phyloP scores from a whole-genome alignment of 768 basidiomycete species.

The Mycena venus region DNA sequence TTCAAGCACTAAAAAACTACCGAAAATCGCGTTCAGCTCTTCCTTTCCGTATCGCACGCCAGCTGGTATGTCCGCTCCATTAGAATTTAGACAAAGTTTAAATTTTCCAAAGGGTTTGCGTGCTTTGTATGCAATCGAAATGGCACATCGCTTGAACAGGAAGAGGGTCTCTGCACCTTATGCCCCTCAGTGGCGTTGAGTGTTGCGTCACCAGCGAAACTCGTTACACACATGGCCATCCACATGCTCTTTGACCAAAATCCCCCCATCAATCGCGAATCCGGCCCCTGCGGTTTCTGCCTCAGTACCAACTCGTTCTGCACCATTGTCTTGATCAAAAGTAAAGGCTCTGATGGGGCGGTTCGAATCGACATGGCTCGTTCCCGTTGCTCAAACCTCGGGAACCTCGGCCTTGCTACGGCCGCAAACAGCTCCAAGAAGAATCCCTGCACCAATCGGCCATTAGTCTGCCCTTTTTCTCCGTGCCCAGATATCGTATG shows the following conservation, averaged over 20 bases:
- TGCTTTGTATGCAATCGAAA: conserved; percentile 4
- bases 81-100: no score
- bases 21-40: neutral
- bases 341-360: neutral
- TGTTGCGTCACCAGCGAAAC: neutral
- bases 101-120: neutral
- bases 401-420: neutral
- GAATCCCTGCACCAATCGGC: neutral
- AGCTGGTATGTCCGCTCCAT: neutral
- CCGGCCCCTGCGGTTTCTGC: neutral
- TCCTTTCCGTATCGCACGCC: conserved; percentile 6
- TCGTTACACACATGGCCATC: conserved; percentile 5
- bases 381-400: neutral
- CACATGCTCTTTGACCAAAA: neutral
- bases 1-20: neutral
- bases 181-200: neutral
- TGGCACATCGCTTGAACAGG: neutral
- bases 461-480: neutral
- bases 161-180: neutral
- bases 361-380: neutral
- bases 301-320: neutral
- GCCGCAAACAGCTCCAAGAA: neutral
- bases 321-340: neutral
- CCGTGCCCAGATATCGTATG: neutral
- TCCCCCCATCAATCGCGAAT: neutral